Evolutionary conservation across 1,139 yeast genomes (phyloP).

Genomic region (Diutina ranongensis): DNA sequence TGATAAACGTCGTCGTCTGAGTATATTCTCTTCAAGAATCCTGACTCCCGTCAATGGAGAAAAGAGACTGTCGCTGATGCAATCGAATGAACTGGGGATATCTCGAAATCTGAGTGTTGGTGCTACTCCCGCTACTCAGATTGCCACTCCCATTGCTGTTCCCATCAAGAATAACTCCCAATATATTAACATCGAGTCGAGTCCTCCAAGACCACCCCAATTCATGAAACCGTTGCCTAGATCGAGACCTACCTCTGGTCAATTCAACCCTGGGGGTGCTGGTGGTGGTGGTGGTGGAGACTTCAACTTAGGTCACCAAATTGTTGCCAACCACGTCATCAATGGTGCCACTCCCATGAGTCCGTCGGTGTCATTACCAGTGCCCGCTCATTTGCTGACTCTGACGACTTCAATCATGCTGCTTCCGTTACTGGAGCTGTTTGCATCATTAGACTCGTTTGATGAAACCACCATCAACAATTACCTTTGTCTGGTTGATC

Average conservation of each 20-base stretch:
- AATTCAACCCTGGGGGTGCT: not conserved
- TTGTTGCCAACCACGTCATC: too few species aligned
- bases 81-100: not conserved
- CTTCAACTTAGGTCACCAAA: too few species aligned
- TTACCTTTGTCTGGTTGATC: constrained; percentile 14
- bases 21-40: constrained; percentile 15
- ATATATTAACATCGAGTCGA: not conserved
- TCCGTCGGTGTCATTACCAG: not conserved
- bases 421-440: constrained; percentile 59
- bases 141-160: constrained; percentile 16
- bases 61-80: not conserved
- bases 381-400: not conserved
- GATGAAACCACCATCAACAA: constrained; percentile 35
- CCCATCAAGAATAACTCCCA: not conserved
- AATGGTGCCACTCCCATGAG: constrained; percentile 8
- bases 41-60: not conserved
- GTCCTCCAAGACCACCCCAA: not conserved
- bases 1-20: constrained; percentile 31
- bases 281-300: constrained; percentile 10
- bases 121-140: constrained; percentile 11
- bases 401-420: constrained; percentile 31
- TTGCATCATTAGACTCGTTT: constrained; percentile 66
- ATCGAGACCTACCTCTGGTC: not conserved
- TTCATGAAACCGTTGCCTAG: not conserved
- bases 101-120: not conserved